Base-by-base conservation (phyloP, 768 basidiomycete genomes). In the Russula virescens region DNA sequence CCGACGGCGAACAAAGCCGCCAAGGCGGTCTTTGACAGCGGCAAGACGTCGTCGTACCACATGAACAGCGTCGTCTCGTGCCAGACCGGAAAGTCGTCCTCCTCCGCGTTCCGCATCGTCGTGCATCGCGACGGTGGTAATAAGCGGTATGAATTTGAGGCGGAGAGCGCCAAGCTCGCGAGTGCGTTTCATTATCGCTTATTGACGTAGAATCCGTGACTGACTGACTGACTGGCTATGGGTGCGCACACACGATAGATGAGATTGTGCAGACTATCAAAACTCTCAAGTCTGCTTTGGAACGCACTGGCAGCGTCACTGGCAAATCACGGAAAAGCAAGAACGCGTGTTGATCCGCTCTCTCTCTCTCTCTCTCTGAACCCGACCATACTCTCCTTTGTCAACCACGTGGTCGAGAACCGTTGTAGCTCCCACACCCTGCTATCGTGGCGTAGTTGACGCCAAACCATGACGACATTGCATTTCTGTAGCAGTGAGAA, bases 101-200 rank as follows among this genome's bases (percentile, higher is more conserved):
- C 53, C 19, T 48, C 89, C 1, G 81, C 84, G 42, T 95, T 99
- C 82, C 96, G 95, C 79, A 81, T 98, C 21, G 83, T 96, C 35
- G 83, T 98, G 14, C 87, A 84, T 70, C 78, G 78, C 61, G 81
- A 83, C 42, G 81, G 81, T 47, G 80, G 84, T 46, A 88, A 87
- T 68, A 99, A 98, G 79, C 80, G 94, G 43, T 98, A 98, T 71
- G 96, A 98, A 69, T 98, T 97, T 71, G 97, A 99, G 75, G 96
- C 94, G 0, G 95, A 96, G 73, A 93, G 77, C 67, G 80, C 89
- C 1, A 88, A 86, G 72, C 71, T 85, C 60, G 93, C 95, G 51
- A 81, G 91, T 90, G 70, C 68, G 89, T 77, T 34, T 23, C 13
- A 18, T 26, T n/a, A 14, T n/a, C 34, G 14, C 50, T n/a, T 1